Evolutionary conservation across 352 stramenopile genomes (phyloP).

Genomic region (Peronospora destructor): DNA sequence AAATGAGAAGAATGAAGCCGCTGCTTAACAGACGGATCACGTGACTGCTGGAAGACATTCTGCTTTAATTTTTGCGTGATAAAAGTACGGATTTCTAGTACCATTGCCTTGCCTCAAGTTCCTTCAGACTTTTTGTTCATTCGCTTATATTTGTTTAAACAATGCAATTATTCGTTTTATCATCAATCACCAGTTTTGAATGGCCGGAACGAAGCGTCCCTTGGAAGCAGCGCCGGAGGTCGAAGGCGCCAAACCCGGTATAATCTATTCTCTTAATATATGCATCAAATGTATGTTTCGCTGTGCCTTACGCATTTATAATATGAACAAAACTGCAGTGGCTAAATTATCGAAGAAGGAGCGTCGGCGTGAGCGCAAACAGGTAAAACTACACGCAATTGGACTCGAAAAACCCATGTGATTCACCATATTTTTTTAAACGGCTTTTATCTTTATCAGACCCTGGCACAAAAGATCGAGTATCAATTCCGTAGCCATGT

Average conservation of each 20-base stretch:
- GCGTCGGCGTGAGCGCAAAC: constrained; percentile 38
- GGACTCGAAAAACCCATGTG: background rate
- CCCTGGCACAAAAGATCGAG: constrained; percentile 32
- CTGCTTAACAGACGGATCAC: constrained; percentile 1
- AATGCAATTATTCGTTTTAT: background rate
- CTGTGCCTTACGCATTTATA: background rate
- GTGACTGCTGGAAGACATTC: constrained; percentile 6
- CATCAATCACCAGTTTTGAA: constrained; percentile 13
- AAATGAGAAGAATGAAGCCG: constrained; percentile 1
- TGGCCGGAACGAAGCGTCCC: constrained; percentile 25
- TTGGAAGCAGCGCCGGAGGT: constrained; percentile 9
- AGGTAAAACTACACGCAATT: constrained; percentile 23
- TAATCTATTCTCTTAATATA: background rate
- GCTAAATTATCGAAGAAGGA: constrained; percentile 35
- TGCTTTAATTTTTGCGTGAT: constrained; percentile 18
- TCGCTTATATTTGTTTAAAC: background rate
- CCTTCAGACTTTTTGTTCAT: background rate
- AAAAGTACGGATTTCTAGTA: constrained; percentile 1
- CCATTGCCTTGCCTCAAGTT: background rate
- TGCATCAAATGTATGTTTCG: background rate
- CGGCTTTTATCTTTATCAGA: constrained; percentile 22
- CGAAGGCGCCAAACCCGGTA: constrained; percentile 18
- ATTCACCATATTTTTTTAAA: background rate
- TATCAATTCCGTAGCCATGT: constrained; percentile 39
- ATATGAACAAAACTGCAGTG: background rate